Evolutionary conservation across 352 stramenopile genomes (phyloP).

Genomic region (Phytophthora sp.): DNA sequence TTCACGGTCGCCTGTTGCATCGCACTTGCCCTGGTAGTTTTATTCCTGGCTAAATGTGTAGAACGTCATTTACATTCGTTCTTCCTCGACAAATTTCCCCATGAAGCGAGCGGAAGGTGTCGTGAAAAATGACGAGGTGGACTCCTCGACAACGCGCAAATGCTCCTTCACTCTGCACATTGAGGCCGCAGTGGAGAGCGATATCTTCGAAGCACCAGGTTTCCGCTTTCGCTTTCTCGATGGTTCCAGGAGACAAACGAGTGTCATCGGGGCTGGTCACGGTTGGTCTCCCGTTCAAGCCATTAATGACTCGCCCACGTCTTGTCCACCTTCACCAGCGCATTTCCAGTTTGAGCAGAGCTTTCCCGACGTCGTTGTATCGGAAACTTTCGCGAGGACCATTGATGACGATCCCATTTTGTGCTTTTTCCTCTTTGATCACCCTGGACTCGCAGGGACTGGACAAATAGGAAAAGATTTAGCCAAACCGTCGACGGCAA

Average conservation of each 20-base stretch:
- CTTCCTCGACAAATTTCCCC: constrained; percentile 1
- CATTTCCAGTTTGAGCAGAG: constrained; percentile 56
- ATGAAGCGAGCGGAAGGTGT: constrained; percentile 22
- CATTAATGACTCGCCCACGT: background rate
- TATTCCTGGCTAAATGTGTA: constrained; percentile 26
- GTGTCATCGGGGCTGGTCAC: constrained; percentile 32
- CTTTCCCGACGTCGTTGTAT: constrained; percentile 52
- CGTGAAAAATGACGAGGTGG: constrained; percentile 16
- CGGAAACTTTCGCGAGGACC: constrained; percentile 47
- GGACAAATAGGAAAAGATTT: constrained; percentile 41
- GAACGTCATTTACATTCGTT: background rate
- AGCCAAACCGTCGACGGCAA: constrained; percentile 30
- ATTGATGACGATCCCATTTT: constrained; percentile 71
- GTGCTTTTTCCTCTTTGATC: constrained; percentile 69
- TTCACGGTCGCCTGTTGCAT: constrained; percentile 1
- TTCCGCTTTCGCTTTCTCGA: constrained; percentile 82
- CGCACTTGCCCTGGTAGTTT: too few relatives aligned
- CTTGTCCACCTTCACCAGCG: background rate
- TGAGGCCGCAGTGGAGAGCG: constrained; percentile 50
- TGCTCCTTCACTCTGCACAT: constrained; percentile 72
- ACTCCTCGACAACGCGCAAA: constrained; percentile 36
- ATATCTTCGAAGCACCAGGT: constrained; percentile 49
- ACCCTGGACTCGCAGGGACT: constrained; percentile 33
- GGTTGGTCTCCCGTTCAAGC: constrained; percentile 41
- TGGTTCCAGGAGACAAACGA: constrained; percentile 62